Conservation (phyloP, 345 rosid genomes). For the Mallotus nudiflorus region DNA sequence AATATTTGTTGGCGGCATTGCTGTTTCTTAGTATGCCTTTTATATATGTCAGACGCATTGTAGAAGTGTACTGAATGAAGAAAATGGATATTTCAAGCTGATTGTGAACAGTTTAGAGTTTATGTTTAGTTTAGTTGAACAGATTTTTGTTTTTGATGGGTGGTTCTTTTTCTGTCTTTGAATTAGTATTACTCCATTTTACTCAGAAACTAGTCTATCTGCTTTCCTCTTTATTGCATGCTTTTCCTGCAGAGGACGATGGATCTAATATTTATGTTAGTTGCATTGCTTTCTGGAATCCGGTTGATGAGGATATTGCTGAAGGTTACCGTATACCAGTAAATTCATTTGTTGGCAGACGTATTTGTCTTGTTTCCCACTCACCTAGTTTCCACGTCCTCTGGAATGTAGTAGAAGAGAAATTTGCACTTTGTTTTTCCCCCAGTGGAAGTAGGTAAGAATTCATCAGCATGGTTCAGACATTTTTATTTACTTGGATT, state of each 20-base stretch:
- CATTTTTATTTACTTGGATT: background rate
- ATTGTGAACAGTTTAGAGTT: background rate
- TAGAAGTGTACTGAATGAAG: too few relatives aligned
- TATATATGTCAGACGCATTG: too few relatives aligned
- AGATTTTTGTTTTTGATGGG: background rate
- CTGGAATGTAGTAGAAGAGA: constrained; percentile 78
- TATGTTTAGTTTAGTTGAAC: background rate
- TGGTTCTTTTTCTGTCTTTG: background rate
- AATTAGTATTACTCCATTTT: background rate
- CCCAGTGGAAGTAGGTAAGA: constrained; percentile 82
- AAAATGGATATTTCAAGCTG: too few relatives aligned
- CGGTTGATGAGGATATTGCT: constrained; percentile 87
- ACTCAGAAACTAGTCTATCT: background rate
- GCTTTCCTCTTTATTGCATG: background rate
- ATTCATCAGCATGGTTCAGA: constrained; percentile 4
- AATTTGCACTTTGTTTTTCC: constrained; percentile 85
- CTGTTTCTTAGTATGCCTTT: too few relatives aligned
- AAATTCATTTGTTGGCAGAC: constrained; percentile 85
- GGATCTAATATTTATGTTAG: constrained; percentile 95
- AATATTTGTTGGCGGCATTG: too few relatives aligned
- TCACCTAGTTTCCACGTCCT: constrained; percentile 81
- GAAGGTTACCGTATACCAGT: constrained; percentile 86
- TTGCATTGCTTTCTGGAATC: constrained; percentile 93
- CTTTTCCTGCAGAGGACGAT: constrained; percentile 76
- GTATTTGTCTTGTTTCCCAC: constrained; percentile 87